These are phyloP conservation scores for Umbelopsis sp. DNA, from an alignment of 371 early-diverging fungal genomes.

Conservation along the genomic window DNA sequence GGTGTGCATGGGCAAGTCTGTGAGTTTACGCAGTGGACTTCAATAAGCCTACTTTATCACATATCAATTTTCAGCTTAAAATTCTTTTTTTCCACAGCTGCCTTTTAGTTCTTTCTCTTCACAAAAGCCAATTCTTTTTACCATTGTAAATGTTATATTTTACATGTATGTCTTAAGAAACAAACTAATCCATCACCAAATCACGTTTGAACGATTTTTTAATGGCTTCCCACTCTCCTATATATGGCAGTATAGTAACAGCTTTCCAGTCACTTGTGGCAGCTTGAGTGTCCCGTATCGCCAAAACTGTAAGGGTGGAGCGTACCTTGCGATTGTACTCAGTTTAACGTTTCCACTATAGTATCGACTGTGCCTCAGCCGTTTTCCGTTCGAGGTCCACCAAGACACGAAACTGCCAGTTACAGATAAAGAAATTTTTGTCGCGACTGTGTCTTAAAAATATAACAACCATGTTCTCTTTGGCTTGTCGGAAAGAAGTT, in stretches of 20 bases:
- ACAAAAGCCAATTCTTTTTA: too few species aligned
- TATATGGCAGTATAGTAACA: not conserved
- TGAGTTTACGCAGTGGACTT: too few species aligned
- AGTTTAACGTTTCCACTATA: not conserved
- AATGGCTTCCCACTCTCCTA: not conserved
- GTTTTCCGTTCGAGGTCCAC: conserved; percentile 14
- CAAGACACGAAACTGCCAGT: conserved; percentile 12
- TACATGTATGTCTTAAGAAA: not conserved
- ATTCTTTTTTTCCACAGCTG: too few species aligned
- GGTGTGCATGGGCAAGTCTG: too few species aligned
- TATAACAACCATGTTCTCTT: not conserved
- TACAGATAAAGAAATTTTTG: not conserved
- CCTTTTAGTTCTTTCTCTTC: too few species aligned
- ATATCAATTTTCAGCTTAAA: too few species aligned
- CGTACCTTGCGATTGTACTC: not conserved
- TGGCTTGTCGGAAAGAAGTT: conserved; percentile 2
- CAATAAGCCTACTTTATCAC: too few species aligned
- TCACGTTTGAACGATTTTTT: not conserved
- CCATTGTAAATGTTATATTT: too few species aligned
- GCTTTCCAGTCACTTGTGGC: not conserved
- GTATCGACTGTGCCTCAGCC: not conserved
- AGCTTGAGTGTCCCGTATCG: not conserved
- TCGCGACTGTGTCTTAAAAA: not conserved
- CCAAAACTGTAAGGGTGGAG: not conserved
- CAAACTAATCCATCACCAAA: not conserved